These are phyloP conservation scores for Trichosporon ovoides DNA, from an alignment of 1,284 basidiomycete species.

Conservation along the genomic window DNA sequence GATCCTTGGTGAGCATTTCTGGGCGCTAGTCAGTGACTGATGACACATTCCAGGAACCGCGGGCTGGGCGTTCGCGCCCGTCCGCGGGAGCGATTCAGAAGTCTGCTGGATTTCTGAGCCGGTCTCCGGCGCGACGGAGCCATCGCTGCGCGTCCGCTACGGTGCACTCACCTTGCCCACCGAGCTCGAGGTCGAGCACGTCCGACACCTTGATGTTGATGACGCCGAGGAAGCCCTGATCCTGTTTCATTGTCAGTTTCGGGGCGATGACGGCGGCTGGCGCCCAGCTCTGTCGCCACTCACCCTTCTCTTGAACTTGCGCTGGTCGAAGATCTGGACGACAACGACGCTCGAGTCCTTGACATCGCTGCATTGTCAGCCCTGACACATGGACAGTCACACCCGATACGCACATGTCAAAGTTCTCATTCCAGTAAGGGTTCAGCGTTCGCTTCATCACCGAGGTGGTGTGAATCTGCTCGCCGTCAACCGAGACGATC, in stretches of 20 bases:
- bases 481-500: conserved; percentile 88
- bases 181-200: conserved; percentile 81
- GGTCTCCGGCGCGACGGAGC: too few relatives aligned
- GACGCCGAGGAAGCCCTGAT: conserved; percentile 90
- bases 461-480: conserved; percentile 86
- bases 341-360: conserved; percentile 85
- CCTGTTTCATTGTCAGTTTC: conserved; percentile 37
- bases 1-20: conserved; percentile 74
- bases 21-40: conserved; percentile 12
- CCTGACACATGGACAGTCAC: neutral
- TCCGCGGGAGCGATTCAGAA: neutral
- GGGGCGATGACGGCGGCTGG: neutral
- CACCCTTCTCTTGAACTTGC: conserved; percentile 83
- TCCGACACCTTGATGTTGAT: conserved; percentile 86
- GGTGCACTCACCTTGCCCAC: conserved; percentile 68
- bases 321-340: conserved; percentile 94
- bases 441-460: conserved; percentile 85
- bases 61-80: neutral
- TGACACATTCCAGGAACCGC: neutral
- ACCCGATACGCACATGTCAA: conserved; percentile 63
- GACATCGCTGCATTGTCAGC: conserved; percentile 58
- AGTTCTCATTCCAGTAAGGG: conserved; percentile 90
- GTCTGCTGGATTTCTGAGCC: too few relatives aligned
- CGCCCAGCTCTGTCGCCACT: neutral
- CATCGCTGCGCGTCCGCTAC: too few relatives aligned